Evolutionary conservation across 805 yeast genomes (phyloP).

Genomic region (Candida caryicola): DNA sequence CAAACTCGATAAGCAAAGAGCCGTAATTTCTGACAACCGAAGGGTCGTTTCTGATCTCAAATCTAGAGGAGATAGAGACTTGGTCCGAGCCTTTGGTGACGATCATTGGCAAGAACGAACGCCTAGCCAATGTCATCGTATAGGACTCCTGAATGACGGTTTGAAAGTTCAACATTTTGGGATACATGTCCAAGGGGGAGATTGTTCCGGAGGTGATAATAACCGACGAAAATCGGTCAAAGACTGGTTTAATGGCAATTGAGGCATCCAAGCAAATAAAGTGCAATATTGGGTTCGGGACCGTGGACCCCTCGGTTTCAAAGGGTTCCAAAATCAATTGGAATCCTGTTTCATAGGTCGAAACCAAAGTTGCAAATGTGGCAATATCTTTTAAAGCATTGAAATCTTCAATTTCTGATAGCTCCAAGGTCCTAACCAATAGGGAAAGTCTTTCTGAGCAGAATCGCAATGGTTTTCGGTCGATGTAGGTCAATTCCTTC

Average conservation of each 20-base stretch:
- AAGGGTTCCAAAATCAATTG: constrained; percentile 90
- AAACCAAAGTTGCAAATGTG: constrained; percentile 91
- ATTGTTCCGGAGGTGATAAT: constrained; percentile 97
- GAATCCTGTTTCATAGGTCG: constrained; percentile 94
- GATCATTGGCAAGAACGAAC: constrained; percentile 91
- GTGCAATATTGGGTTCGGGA: constrained; percentile 92
- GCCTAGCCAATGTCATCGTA: constrained; percentile 89
- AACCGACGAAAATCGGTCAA: constrained; percentile 88
- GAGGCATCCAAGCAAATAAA: constrained; percentile 97
- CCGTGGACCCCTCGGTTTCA: constrained; percentile 89
- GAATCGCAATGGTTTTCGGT: constrained; percentile 84
- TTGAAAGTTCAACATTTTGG: constrained; percentile 90
- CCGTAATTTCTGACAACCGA: constrained; percentile 97
- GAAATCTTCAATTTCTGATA: constrained; percentile 85
- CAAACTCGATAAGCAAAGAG: constrained; percentile 82
- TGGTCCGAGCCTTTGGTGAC: constrained; percentile 98
- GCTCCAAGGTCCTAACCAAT: constrained; percentile 83
- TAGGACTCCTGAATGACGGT: constrained; percentile 94
- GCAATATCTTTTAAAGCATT: constrained; percentile 93
- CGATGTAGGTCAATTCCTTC: constrained; percentile 90
- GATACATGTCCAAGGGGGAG: constrained; percentile 98
- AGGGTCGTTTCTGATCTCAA: constrained; percentile 96
- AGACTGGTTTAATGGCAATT: constrained; percentile 94
- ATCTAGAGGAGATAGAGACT: constrained; percentile 92
- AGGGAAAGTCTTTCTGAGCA: constrained; percentile 90